A percentile compares a stretch with the other conserved stretches of the same genome.
phyloP scores from a whole-genome alignment of 805 yeast species.

The Candida ulmi region DNA sequence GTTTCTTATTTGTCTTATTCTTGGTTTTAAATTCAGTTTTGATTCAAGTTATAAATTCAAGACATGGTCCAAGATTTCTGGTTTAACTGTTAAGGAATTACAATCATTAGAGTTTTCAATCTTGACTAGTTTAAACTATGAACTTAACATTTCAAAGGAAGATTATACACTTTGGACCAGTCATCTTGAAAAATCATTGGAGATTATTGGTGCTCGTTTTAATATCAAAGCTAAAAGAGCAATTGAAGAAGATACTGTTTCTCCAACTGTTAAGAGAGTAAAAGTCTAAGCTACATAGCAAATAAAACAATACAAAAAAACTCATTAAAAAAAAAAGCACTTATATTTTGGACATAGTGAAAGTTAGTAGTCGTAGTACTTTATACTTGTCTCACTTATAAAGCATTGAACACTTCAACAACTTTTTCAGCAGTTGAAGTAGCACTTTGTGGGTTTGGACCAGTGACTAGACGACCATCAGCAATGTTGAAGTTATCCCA shows the following conservation, averaged over 20 bases:
- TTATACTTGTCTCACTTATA: too few relatives aligned
- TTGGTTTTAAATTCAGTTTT: slow-evolving; percentile 68
- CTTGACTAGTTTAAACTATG: slow-evolving; percentile 50
- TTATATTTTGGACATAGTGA: too few relatives aligned
- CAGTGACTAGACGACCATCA: slow-evolving; percentile 60
- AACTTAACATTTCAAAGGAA: slow-evolving; percentile 44
- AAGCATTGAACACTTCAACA: slow-evolving; percentile 17
- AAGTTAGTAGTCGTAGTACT: too few relatives aligned
- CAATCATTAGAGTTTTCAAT: slow-evolving; percentile 47
- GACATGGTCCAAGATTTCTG: slow-evolving; percentile 74
- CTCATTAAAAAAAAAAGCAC: too few relatives aligned
- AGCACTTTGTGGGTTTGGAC: slow-evolving; percentile 60
- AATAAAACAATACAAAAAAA: too few relatives aligned
- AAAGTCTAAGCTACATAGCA: background rate
- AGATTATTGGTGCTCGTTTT: background rate
- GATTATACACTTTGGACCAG: slow-evolving; percentile 39
- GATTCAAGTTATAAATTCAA: slow-evolving; percentile 65
- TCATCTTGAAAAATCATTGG: slow-evolving; percentile 1
- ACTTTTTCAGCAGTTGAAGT: slow-evolving; percentile 40
- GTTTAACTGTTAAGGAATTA: slow-evolving; percentile 48
- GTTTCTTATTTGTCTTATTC: slow-evolving; percentile 60
- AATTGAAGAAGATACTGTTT: too few relatives aligned
- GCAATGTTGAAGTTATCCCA: slow-evolving; percentile 44
- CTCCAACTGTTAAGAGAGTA: too few relatives aligned
- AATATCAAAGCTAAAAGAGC: background rate